Percentiles rank a stretch among this genome's conserved stretches.
These are phyloP conservation scores for Eragrostis tef DNA, from an alignment of 202 grass and related monocot genomes.

Conservation along the genomic window DNA sequence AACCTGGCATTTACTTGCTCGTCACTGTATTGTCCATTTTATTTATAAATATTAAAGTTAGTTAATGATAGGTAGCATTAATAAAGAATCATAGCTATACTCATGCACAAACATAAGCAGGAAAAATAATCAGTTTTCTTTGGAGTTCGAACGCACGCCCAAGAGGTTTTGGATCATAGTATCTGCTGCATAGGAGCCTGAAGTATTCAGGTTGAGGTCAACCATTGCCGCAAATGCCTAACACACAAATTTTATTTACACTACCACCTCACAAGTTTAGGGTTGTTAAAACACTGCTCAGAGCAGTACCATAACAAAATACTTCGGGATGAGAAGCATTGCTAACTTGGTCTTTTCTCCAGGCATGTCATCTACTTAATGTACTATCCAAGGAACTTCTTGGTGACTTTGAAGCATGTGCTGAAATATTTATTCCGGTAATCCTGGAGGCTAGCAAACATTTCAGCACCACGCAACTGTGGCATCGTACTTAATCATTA, in stretches of 20 bases:
- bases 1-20: conserved; percentile 4
- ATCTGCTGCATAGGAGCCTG: conserved; percentile 11
- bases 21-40: not conserved
- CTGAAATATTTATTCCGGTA: conserved; percentile 94
- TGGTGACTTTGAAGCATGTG: conserved; percentile 80
- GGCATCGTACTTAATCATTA: conserved; percentile 28
- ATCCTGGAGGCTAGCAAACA: conserved; percentile 38
- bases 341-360: conserved; percentile 36
- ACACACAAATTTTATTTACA: conserved; percentile 15
- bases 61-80: not conserved
- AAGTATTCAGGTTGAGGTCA: not conserved
- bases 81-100: not conserved
- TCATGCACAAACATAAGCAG: not conserved
- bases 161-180: conserved; percentile 24
- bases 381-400: conserved; percentile 86
- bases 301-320: conserved; percentile 21
- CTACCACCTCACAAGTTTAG: conserved; percentile 3
- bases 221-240: not conserved
- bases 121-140: conserved; percentile 5
- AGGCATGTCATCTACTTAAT: conserved; percentile 87
- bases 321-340: conserved; percentile 30
- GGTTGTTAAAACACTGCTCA: not conserved
- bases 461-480: conserved; percentile 37
- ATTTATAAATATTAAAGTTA: conserved; percentile 4
- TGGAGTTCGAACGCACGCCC: not conserved